phyloP scores from a whole-genome alignment of 768 basidiomycete genomes.

The Cyathus striatus region DNA sequence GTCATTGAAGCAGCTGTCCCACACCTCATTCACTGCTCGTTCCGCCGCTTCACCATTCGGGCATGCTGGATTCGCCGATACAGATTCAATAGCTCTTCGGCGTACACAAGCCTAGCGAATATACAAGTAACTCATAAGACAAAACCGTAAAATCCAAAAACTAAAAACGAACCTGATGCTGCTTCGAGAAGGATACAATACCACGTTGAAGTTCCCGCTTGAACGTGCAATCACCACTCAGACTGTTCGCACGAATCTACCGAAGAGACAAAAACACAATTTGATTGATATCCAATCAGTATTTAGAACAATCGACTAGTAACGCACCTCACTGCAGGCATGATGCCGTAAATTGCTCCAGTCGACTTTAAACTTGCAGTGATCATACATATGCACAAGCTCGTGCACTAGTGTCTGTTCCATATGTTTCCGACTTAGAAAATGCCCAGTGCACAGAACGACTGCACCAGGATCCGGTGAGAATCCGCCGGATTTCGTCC shows the following conservation, averaged over 20 bases:
- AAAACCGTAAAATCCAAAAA: neutral
- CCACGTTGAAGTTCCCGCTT: constrained; percentile 77
- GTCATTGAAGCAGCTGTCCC: constrained; percentile 94
- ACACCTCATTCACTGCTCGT: constrained; percentile 91
- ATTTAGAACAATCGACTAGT: constrained; percentile 1
- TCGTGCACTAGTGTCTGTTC: constrained; percentile 94
- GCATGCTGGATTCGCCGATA: constrained; percentile 76
- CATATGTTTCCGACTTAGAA: constrained; percentile 80
- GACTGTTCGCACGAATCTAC: constrained; percentile 93
- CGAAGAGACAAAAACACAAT: neutral
- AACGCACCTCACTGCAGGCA: constrained; percentile 90
- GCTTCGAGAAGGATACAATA: constrained; percentile 79
- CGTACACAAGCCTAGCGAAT: constrained; percentile 76
- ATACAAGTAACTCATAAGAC: constrained; percentile 2
- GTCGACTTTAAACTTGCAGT: constrained; percentile 90
- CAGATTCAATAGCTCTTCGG: constrained; percentile 78
- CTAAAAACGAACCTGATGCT: constrained; percentile 69
- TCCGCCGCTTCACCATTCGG: constrained; percentile 74
- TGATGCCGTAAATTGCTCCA: constrained; percentile 90
- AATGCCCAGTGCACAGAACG: constrained; percentile 80
- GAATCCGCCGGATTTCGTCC: constrained; percentile 74
- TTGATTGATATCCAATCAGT: too few species aligned
- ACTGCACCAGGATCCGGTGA: constrained; percentile 72
- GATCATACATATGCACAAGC: constrained; percentile 92
- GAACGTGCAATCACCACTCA: constrained; percentile 91